These are phyloP conservation scores for Aspergillus tanneri DNA, from an alignment of 2,329 filamentous ascomycete species.

Conservation along the genomic window DNA sequence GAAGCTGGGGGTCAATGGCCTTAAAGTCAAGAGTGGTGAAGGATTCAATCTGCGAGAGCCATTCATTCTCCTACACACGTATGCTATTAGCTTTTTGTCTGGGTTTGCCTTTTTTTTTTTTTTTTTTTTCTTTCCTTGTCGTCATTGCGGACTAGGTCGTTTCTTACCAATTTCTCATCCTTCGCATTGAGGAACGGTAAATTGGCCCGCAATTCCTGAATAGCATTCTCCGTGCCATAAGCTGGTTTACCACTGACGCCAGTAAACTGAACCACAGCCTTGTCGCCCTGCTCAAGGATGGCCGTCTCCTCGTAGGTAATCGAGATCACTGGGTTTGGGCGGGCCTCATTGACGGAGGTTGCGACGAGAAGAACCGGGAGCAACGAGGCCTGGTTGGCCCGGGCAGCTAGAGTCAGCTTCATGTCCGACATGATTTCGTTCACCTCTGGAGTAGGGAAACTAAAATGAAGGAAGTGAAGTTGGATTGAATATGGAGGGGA, in stretches of 20 bases:
- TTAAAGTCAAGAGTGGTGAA: conserved; percentile 72
- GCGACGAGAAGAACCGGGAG: conserved; percentile 45
- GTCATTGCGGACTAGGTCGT: neutral
- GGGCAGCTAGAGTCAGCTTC: conserved; percentile 39
- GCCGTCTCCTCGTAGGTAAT: conserved; percentile 42
- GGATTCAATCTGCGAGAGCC: conserved; percentile 55
- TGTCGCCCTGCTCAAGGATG: conserved; percentile 34
- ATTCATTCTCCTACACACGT: conserved; percentile 48
- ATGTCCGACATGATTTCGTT: conserved; percentile 32
- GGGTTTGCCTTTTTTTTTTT: too few species aligned
- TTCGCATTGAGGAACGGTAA: conserved; percentile 41
- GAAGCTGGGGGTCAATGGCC: conserved; percentile 70
- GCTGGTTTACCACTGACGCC: conserved; percentile 29
- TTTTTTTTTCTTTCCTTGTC: neutral
- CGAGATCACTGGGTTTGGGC: conserved; percentile 34
- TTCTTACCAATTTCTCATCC: conserved; percentile 36
- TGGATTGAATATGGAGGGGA: conserved; percentile 7
- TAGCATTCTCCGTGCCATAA: conserved; percentile 31
- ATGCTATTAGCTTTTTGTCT: conserved; percentile 5
- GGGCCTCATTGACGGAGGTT: conserved; percentile 41
- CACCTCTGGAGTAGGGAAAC: conserved; percentile 1
- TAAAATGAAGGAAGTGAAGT: conserved; percentile 5
- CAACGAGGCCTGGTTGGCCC: conserved; percentile 42
- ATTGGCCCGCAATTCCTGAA: conserved; percentile 34
- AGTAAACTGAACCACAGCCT: conserved; percentile 35